Evolutionary conservation across 1,139 yeast species (phyloP).

Genomic region (Saccharomyces hybrid): DNA sequence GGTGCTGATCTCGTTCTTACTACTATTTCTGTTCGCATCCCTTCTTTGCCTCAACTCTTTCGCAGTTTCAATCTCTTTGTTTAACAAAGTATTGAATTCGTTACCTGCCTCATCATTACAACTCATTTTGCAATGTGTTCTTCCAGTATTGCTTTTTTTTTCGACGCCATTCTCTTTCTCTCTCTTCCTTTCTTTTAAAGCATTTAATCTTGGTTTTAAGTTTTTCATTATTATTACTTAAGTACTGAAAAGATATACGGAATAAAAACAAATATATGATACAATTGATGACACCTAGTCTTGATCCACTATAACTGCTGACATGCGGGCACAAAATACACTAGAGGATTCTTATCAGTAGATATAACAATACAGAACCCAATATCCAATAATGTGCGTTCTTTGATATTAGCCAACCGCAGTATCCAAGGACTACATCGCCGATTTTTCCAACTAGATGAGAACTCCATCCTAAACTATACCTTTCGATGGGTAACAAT

Average conservation of each 20-base stretch:
- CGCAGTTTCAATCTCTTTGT: background rate
- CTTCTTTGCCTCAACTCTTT: constrained; percentile 10
- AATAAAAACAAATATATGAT: background rate
- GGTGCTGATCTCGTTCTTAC: constrained; percentile 11
- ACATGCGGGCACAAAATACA: background rate
- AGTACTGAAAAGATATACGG: background rate
- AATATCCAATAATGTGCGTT: constrained; percentile 10
- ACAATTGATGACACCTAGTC: background rate
- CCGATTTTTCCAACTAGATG: constrained; percentile 2
- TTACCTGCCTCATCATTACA: background rate
- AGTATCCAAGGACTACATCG: constrained; percentile 14
- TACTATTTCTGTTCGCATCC: constrained; percentile 12
- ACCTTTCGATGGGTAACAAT: background rate
- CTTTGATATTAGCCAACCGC: constrained; percentile 14
- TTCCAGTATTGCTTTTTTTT: background rate
- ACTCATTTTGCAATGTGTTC: background rate
- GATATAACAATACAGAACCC: constrained; percentile 3
- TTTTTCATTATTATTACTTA: background rate
- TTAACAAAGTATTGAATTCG: background rate
- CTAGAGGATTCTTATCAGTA: background rate
- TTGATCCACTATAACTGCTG: background rate
- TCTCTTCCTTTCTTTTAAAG: background rate
- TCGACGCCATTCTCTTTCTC: background rate
- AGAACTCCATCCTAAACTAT: constrained; percentile 5
- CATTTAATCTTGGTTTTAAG: background rate